A percentile compares a stretch with the other conserved stretches of the same genome.
Conservation (phyloP, 176 grass and related monocot genomes). For the Otatea glauca region DNA sequence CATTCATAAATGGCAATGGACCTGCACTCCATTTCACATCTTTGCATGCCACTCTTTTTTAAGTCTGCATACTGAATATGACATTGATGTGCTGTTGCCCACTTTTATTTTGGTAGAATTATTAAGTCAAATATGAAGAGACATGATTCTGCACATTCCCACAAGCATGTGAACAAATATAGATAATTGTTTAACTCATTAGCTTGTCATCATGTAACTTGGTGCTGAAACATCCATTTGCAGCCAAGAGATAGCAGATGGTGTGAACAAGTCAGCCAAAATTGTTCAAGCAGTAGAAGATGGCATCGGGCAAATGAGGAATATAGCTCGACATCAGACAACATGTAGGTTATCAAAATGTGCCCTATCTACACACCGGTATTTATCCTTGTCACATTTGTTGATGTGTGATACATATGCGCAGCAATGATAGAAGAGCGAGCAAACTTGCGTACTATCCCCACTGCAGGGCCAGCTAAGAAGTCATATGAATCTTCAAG, state of each 20-base stretch:
- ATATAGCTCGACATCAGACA: conserved; percentile 57
- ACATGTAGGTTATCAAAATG: conserved; percentile 54
- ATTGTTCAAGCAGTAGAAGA: conserved; percentile 65
- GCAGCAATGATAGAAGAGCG: conserved; percentile 71
- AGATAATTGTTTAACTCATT: neutral
- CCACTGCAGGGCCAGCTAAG: conserved; percentile 26
- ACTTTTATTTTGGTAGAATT: neutral
- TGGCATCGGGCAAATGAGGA: conserved; percentile 68
- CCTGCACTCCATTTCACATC: neutral
- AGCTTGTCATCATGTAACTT: neutral
- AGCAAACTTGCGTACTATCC: conserved; percentile 60
- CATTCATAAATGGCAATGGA: neutral
- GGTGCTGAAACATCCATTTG: conserved; percentile 34
- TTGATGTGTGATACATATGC: neutral
- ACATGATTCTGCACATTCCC: neutral
- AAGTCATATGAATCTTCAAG: conserved; percentile 51
- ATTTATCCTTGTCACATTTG: neutral
- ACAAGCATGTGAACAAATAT: neutral
- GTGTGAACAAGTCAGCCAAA: conserved; percentile 72
- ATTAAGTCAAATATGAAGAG: neutral
- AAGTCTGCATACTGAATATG: conserved; percentile 4
- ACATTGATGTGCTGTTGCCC: conserved; percentile 3
- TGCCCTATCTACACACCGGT: neutral
- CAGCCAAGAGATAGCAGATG: conserved; percentile 72
- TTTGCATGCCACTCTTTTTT: neutral